These are phyloP conservation scores for Diaporthe longicolla DNA, from an alignment of 2,329 filamentous ascomycete genomes.

Conservation along the genomic window DNA sequence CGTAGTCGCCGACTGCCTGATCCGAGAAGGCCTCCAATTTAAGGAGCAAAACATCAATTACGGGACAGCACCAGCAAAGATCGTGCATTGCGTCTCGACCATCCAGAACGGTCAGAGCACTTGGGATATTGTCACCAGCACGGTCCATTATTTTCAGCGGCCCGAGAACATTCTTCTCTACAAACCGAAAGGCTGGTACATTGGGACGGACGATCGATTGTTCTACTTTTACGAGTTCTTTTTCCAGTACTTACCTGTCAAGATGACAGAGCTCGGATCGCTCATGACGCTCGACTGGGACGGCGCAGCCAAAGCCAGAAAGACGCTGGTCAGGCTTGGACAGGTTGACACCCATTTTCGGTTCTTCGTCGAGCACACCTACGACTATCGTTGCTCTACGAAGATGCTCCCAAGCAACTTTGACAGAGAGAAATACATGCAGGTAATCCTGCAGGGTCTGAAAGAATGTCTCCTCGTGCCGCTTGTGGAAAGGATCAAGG, in stretches of 20 bases:
- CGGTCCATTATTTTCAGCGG: constrained; percentile 34
- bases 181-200: constrained; percentile 39
- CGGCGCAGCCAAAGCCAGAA: constrained; percentile 37
- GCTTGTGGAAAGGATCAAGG: constrained; percentile 37
- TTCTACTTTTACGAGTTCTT: constrained; percentile 42
- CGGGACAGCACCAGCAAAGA: constrained; percentile 26
- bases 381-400: constrained; percentile 36
- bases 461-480: constrained; percentile 39
- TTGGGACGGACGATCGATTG: constrained; percentile 37
- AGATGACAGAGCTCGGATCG: constrained; percentile 32
- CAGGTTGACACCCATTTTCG: constrained; percentile 40
- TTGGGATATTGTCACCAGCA: constrained; percentile 31
- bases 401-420: constrained; percentile 24
- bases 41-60: constrained; percentile 22
- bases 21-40: constrained; percentile 32
- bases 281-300: constrained; percentile 39
- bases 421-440: constrained; percentile 32
- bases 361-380: constrained; percentile 41
- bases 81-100: constrained; percentile 39
- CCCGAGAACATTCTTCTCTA: constrained; percentile 39
- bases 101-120: constrained; percentile 35
- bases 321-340: constrained; percentile 29
- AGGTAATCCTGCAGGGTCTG: constrained; percentile 31
- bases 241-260: constrained; percentile 40
- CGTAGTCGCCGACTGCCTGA: constrained; percentile 40